Conservation (phyloP, 1,284 basidiomycete species). For the Puccinia hordei region DNA sequence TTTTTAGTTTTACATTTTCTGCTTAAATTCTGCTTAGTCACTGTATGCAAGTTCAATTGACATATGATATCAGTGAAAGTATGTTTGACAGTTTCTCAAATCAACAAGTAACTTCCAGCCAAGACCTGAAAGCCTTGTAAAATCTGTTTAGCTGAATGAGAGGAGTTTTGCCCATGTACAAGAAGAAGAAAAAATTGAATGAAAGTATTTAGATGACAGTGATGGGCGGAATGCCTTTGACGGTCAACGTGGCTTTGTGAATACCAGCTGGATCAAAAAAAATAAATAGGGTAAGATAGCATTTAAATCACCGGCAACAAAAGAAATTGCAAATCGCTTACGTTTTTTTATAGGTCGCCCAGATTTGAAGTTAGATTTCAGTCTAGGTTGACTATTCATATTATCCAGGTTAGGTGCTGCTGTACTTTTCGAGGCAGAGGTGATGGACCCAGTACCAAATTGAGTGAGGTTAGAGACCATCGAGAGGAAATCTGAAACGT, state of each 20-base stretch:
- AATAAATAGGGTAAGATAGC: not conserved
- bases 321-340: not conserved
- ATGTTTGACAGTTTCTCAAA: no score
- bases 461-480: constrained; percentile 41
- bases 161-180: not conserved
- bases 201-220: not conserved
- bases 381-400: not conserved
- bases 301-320: not conserved
- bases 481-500: constrained; percentile 22
- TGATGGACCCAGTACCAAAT: constrained; percentile 11
- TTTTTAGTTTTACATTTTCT: no score
- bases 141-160: no score
- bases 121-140: no score
- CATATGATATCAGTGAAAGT: no score
- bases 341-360: constrained; percentile 43
- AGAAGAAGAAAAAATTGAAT: not conserved
- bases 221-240: constrained; percentile 15
- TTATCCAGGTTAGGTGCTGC: not conserved
- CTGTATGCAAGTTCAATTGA: no score
- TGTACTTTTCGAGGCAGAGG: not conserved
- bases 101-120: no score
- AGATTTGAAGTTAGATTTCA: constrained; percentile 27
- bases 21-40: no score
- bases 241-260: constrained; percentile 18
- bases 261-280: not conserved